Evolutionary conservation across 1,139 yeast species (phyloP), one percentile per base, ranked within the genome.

Genomic region (Suhomyces yuchorum): DNA sequence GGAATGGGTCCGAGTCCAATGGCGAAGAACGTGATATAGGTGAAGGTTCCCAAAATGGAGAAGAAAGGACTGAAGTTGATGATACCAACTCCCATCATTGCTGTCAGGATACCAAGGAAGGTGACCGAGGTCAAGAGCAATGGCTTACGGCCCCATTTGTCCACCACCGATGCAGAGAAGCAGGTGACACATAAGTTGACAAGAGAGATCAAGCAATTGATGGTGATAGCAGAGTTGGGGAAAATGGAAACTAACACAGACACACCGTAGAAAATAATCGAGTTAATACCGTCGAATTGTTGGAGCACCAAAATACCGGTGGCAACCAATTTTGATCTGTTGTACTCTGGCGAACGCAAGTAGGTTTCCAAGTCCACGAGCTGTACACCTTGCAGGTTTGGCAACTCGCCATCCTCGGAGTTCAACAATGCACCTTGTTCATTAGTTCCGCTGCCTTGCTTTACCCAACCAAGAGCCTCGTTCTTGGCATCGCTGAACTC

Each of bases 1-100:
- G 99, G 98, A 44, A 93, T 89, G 12, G 99, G 98, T 0, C 99
- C 99, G 52, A 91, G 66, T 0, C 99, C 99, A 41, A 87, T 70
- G 0, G 97, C 98, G 70, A 92, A 93, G 37, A 90, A 81, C 0
- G 86, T 81, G 43, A 92, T 91, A 63, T 89, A 91, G 1, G 80
- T 65, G 49, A 88, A 80, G 0, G 92, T 85, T 2, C 93, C 84
- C 0, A 79, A 47, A 1, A 89, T 83, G 0, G 95, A 78, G 14
- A 87, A 55, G 0, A 73, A 28, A 0, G 90, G 73, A 51, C 70
- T 71, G 8, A 74, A 67, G 32, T 66, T 57, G 8, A 81, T 66
- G 40, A 90, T 84, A 3, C 96, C 95, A 19, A 80, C 44, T 1
- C 89, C 85, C 65, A 93, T 80, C 8, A 84, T 56, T 0, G 82